A percentile compares a stretch with the other conserved stretches of the same genome.
These are phyloP conservation scores for Eucommia ulmoides DNA, from an alignment of 257 asterid species.

Conservation along the genomic window DNA sequence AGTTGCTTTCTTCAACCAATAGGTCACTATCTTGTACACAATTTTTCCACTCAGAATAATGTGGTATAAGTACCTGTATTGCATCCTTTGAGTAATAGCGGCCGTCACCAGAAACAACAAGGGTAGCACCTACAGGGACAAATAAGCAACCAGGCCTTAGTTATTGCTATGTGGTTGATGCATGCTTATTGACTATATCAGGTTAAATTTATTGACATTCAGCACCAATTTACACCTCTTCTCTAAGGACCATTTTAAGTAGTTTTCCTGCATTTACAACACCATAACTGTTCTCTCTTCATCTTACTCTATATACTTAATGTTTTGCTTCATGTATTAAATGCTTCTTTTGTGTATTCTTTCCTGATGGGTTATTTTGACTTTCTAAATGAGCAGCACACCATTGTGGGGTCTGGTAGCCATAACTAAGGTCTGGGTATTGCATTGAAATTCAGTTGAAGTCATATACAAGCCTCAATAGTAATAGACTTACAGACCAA, in stretches of 20 bases:
- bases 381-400: no score
- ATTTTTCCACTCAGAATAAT: no score
- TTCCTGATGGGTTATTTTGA: no score
- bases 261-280: not conserved
- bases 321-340: no score
- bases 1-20: not conserved
- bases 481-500: no score
- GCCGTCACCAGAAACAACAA: constrained; percentile 98
- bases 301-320: no score
- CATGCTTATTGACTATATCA: not conserved
- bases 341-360: no score
- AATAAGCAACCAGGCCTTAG: not conserved
- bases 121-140: constrained; percentile 65
- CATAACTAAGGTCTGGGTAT: no score
- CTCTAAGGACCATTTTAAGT: not conserved
- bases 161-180: not conserved
- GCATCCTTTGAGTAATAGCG: constrained; percentile 94
- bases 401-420: no score
- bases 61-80: constrained; percentile 58
- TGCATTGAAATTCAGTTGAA: no score
- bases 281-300: not conserved
- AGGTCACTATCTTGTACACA: no score
- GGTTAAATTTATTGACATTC: not conserved
- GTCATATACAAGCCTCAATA: no score
- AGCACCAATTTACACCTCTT: not conserved